Conservation (phyloP, 176 grass and related monocot genomes). For the Phragmites australis region DNA sequence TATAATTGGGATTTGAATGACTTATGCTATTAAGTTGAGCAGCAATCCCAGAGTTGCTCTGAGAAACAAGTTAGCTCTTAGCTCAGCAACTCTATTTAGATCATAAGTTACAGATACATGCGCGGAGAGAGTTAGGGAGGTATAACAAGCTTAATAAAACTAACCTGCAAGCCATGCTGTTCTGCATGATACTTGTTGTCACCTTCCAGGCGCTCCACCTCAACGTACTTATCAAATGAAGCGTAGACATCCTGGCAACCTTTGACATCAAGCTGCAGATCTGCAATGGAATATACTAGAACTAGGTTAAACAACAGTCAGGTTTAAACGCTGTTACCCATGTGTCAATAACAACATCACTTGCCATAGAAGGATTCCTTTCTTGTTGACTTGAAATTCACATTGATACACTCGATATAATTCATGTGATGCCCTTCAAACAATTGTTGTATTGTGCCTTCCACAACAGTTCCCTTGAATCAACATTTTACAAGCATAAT, state of each 20-base stretch:
- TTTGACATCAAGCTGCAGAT: conserved; percentile 98
- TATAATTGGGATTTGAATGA: neutral
- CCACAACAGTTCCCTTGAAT: conserved; percentile 96
- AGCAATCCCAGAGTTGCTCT: neutral
- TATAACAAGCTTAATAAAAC: conserved; percentile 12
- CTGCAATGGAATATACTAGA: conserved; percentile 51
- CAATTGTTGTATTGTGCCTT: conserved; percentile 96
- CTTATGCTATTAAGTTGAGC: conserved; percentile 2
- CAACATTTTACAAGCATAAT: conserved; percentile 54
- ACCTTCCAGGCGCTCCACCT: conserved; percentile 89
- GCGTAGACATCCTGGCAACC: conserved; percentile 93
- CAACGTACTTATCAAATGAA: conserved; percentile 99
- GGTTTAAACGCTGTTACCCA: conserved; percentile 13
- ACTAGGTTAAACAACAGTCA: conserved; percentile 23
- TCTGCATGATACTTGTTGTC: conserved; percentile 99
- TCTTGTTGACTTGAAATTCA: conserved; percentile 97
- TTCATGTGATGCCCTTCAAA: conserved; percentile 99
- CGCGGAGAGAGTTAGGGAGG: neutral
- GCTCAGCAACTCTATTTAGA: neutral
- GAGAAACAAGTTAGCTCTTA: neutral
- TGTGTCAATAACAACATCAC: conserved; percentile 26
- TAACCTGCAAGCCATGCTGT: conserved; percentile 90
- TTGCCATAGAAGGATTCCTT: conserved; percentile 99
- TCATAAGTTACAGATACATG: neutral
- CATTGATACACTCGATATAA: conserved; percentile 98